Percentiles rank a stretch among this genome's conserved stretches.
Conservation (phyloP, 345 rosid species). For the Lepidium aucheri region DNA sequence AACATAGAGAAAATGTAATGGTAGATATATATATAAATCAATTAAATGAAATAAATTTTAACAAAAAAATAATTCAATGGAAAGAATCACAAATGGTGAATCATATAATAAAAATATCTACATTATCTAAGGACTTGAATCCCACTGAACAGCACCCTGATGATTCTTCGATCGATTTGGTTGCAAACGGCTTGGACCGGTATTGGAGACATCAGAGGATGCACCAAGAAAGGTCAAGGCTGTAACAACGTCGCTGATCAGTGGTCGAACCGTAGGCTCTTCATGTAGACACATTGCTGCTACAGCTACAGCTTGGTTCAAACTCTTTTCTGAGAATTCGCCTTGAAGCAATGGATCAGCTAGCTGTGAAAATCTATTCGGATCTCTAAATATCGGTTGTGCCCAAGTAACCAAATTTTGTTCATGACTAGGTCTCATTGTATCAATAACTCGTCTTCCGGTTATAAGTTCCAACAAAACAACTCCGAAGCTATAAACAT, state of each 20-base stretch:
- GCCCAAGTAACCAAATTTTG: slow-evolving; percentile 81
- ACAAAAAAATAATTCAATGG: background rate
- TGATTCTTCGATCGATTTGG: background rate
- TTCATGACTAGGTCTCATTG: slow-evolving; percentile 43
- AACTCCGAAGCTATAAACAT: slow-evolving; percentile 88
- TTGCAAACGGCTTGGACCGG: background rate
- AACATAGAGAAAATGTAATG: background rate
- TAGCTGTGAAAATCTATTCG: slow-evolving; percentile 34
- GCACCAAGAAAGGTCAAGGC: slow-evolving; percentile 59
- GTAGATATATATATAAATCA: background rate
- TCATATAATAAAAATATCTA: background rate
- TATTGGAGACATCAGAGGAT: background rate
- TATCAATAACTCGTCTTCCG: slow-evolving; percentile 70
- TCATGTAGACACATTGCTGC: slow-evolving; percentile 84
- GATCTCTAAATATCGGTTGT: slow-evolving; percentile 56
- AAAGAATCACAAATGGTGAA: background rate
- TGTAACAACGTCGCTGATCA: slow-evolving; percentile 61
- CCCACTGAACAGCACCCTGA: background rate
- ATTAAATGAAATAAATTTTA: background rate
- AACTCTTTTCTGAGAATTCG: slow-evolving; percentile 38
- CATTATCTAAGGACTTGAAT: slow-evolving; percentile 9
- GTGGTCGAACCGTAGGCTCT: slow-evolving; percentile 49
- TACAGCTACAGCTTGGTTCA: slow-evolving; percentile 68
- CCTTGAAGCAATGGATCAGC: slow-evolving; percentile 57
- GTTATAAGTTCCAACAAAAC: slow-evolving; percentile 74